These are phyloP conservation scores for Paraphaeosphaeria minitans DNA, from an alignment of 2,329 filamentous ascomycete species.

Conservation along the genomic window DNA sequence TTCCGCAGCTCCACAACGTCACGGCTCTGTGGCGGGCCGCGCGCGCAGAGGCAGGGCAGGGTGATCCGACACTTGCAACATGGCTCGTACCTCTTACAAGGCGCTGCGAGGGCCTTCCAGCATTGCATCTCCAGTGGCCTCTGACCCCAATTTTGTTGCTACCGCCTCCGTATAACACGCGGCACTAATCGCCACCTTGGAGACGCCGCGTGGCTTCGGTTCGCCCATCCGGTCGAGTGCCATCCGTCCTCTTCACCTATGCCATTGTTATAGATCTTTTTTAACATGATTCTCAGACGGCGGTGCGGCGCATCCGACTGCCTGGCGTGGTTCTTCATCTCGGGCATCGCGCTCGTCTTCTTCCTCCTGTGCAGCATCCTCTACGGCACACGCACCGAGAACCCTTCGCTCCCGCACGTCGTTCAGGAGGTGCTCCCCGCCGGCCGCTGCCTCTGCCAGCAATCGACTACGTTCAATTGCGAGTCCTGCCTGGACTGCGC, in stretches of 20 bases:
- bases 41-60: not conserved
- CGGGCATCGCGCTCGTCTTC: conserved; percentile 35
- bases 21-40: not conserved
- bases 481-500: conserved; percentile 41
- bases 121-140: not conserved
- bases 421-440: conserved; percentile 41
- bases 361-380: conserved; percentile 40
- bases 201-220: not conserved
- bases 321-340: conserved; percentile 36
- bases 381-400: conserved; percentile 41
- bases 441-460: conserved; percentile 40
- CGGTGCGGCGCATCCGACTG: conserved; percentile 32
- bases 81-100: not conserved
- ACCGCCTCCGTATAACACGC: not conserved
- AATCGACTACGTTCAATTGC: conserved; percentile 39
- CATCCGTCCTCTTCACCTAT: not conserved
- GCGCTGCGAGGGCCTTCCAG: not conserved
- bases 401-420: conserved; percentile 33
- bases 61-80: not conserved
- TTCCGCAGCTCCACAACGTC: conserved; percentile 4
- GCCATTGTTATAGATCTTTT: conserved; percentile 7
- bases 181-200: not conserved
- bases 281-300: conserved; percentile 36
- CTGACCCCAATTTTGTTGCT: not conserved
- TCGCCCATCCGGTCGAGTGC: not conserved